Percentiles rank a stretch among this genome's conserved stretches.
phyloP scores from a whole-genome alignment of 1,139 yeast species.

The Diutina pseudorugosa region DNA sequence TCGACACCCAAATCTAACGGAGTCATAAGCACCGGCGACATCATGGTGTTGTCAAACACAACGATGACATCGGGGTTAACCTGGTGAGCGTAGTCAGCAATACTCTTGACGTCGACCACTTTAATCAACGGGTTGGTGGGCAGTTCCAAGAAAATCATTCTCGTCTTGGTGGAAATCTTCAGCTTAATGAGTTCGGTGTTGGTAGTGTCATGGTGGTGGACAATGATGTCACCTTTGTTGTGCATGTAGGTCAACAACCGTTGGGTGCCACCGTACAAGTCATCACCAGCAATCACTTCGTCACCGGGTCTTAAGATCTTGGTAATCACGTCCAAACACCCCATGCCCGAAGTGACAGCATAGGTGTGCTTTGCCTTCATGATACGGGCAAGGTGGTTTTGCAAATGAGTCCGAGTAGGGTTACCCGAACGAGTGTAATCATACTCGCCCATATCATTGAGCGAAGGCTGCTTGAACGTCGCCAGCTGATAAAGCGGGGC shows the following conservation, averaged over 20 bases:
- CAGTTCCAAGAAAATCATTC: conserved; percentile 71
- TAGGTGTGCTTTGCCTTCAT: conserved; percentile 63
- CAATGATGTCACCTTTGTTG: conserved; percentile 54
- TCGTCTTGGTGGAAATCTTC: conserved; percentile 41
- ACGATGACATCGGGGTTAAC: conserved; percentile 59
- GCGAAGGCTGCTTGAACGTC: conserved; percentile 75
- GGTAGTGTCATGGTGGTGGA: conserved; percentile 77
- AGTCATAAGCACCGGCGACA: conserved; percentile 78
- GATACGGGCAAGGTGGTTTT: conserved; percentile 62
- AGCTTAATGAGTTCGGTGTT: conserved; percentile 45
- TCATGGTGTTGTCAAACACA: conserved; percentile 92
- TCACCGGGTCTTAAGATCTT: conserved; percentile 66
- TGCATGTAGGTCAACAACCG: conserved; percentile 66
- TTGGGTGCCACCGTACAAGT: conserved; percentile 86
- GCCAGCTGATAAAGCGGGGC: conserved; percentile 91
- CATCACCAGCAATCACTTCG: conserved; percentile 86
- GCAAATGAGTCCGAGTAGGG: conserved; percentile 77
- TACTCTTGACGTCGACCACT: conserved; percentile 64
- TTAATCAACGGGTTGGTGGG: conserved; percentile 90
- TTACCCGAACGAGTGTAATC: conserved; percentile 94
- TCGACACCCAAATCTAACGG: conserved; percentile 83
- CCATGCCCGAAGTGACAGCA: conserved; percentile 89
- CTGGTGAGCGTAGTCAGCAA: conserved; percentile 53
- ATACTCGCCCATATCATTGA: conserved; percentile 70
- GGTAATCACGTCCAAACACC: conserved; percentile 76